phyloP scores from a whole-genome alignment of 495 filamentous ascomycete genomes.

The Penicillium daleae region DNA sequence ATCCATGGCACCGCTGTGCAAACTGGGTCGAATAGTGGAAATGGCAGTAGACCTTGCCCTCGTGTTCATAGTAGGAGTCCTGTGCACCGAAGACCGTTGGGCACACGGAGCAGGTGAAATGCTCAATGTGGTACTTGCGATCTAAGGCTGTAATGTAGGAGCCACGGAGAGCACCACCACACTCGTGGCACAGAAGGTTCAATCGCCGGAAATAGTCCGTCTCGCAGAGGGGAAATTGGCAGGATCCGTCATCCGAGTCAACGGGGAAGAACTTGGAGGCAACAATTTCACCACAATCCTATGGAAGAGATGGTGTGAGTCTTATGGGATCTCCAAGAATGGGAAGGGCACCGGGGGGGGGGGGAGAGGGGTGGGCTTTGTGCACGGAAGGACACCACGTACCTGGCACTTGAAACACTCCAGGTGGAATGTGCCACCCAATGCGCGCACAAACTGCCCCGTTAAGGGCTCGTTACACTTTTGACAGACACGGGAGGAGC shows the following conservation, averaged over 20 bases:
- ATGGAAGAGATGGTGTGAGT: slow-evolving; percentile 2
- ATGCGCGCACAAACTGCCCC: slow-evolving; percentile 92
- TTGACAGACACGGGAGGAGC: slow-evolving; percentile 68
- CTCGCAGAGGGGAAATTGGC: slow-evolving; percentile 95
- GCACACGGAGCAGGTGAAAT: slow-evolving; percentile 98
- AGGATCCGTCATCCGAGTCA: slow-evolving; percentile 80
- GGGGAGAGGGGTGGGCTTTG: neutral
- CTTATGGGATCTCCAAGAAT: no score
- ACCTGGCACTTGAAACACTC: slow-evolving; percentile 98
- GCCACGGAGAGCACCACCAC: slow-evolving; percentile 89
- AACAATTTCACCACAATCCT: slow-evolving; percentile 97
- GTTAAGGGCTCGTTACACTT: slow-evolving; percentile 86
- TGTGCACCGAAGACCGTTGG: slow-evolving; percentile 96
- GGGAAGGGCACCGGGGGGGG: neutral
- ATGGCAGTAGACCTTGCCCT: slow-evolving; percentile 95
- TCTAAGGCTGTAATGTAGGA: slow-evolving; percentile 99
- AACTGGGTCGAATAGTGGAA: slow-evolving; percentile 99
- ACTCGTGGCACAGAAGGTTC: slow-evolving; percentile 87
- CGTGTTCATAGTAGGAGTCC: slow-evolving; percentile 98
- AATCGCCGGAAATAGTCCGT: slow-evolving; percentile 96
- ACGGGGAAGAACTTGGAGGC: slow-evolving; percentile 98
- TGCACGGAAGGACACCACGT: slow-evolving; percentile 42
- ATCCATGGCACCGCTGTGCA: slow-evolving; percentile 94
- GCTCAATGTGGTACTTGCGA: slow-evolving; percentile 97
- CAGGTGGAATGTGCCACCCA: slow-evolving; percentile 91